Evolutionary conservation across 345 rosid genomes (phyloP).

Genomic region (Hypericum perforatum): DNA sequence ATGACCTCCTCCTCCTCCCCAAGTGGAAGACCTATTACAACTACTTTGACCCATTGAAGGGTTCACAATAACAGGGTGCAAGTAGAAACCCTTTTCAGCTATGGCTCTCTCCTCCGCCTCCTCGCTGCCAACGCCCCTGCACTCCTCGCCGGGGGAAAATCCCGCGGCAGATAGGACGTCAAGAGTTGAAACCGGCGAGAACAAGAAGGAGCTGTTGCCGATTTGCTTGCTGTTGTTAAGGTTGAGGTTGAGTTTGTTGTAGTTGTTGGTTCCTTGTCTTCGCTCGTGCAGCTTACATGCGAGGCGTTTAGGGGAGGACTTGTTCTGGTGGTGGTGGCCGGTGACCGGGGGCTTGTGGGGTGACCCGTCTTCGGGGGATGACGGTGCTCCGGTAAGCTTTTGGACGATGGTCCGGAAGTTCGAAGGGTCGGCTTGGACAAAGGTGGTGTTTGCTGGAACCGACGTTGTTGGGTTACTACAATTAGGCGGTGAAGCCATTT

Average conservation of each 20-base stretch:
- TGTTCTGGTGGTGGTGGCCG: slow-evolving; percentile 18
- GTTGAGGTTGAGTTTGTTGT: slow-evolving; percentile 64
- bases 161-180: too few species aligned
- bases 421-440: slow-evolving; percentile 82
- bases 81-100: too few species aligned
- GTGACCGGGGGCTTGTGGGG: slow-evolving; percentile 46
- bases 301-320: slow-evolving; percentile 30
- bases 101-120: too few species aligned
- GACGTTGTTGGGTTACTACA: too few species aligned
- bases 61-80: too few species aligned
- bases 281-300: slow-evolving; percentile 84
- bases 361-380: slow-evolving; percentile 23
- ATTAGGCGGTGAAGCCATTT: too few species aligned
- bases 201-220: background rate
- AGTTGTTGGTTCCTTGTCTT: slow-evolving; percentile 50
- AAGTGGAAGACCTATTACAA: too few species aligned
- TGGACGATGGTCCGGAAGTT: slow-evolving; percentile 81
- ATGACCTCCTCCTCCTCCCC: too few species aligned
- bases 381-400: slow-evolving; percentile 63
- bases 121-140: too few species aligned
- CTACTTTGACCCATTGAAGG: too few species aligned
- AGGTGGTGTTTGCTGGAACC: slow-evolving; percentile 33
- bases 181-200: slow-evolving; percentile 1
- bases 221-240: slow-evolving; percentile 20
- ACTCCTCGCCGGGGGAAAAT: too few species aligned